Evolutionary conservation across 805 yeast genomes (phyloP).

Genomic region (Blastobotrys mokoenaii): DNA sequence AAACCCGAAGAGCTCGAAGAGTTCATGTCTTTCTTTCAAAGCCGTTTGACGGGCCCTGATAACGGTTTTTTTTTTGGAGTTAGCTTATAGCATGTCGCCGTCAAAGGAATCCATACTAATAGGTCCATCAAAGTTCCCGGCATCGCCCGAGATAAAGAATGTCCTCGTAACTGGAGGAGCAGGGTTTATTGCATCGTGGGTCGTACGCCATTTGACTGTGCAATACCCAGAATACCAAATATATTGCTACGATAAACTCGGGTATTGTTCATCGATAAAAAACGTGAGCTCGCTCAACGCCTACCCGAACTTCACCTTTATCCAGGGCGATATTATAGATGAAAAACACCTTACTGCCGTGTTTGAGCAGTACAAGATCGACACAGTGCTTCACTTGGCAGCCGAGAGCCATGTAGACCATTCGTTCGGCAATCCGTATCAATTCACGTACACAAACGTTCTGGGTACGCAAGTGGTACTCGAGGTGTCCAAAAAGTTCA

Average conservation of each 20-base stretch:
- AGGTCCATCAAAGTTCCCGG: not conserved
- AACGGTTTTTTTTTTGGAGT: too few species aligned
- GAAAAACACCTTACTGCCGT: slow-evolving; percentile 18
- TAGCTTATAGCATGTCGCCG: too few species aligned
- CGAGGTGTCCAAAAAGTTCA: slow-evolving; percentile 31
- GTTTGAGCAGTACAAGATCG: slow-evolving; percentile 21
- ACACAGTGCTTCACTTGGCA: slow-evolving; percentile 41
- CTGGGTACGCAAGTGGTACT: slow-evolving; percentile 40
- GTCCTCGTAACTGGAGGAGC: slow-evolving; percentile 49
- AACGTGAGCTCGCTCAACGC: slow-evolving; percentile 26
- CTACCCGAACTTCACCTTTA: slow-evolving; percentile 22
- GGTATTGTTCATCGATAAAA: slow-evolving; percentile 36
- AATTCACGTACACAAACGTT: slow-evolving; percentile 39
- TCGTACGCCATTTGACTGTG: slow-evolving; percentile 31
- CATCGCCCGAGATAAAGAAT: slow-evolving; percentile 5
- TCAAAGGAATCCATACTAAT: not conserved
- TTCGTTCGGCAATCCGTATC: slow-evolving; percentile 38
- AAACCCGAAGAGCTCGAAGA: too few species aligned
- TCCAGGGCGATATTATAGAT: slow-evolving; percentile 32
- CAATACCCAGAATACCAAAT: slow-evolving; percentile 27
- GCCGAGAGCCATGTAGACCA: slow-evolving; percentile 50
- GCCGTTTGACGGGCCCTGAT: too few species aligned
- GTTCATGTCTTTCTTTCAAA: too few species aligned
- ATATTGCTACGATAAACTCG: slow-evolving; percentile 39
- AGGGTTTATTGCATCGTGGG: slow-evolving; percentile 49